Percentiles rank a stretch among this genome's conserved stretches.
Evolutionary conservation across 2,329 filamentous ascomycete genomes (phyloP).

Genomic region (Aspergillus luchuensis): DNA sequence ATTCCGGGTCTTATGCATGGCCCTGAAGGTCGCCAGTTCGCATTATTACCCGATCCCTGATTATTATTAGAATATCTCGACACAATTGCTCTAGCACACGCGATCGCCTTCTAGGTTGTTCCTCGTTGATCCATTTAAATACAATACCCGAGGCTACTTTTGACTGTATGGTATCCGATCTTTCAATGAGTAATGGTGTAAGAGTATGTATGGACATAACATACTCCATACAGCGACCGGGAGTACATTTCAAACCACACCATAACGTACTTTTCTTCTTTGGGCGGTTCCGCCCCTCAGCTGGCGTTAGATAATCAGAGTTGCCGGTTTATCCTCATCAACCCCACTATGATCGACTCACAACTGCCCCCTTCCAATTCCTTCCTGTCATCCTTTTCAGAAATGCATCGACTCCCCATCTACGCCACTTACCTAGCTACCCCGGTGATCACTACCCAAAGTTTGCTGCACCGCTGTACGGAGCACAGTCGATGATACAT

Average conservation of each 20-base stretch:
- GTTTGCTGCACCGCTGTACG: background rate
- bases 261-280: background rate
- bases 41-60: background rate
- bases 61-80: background rate
- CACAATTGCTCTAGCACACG: background rate
- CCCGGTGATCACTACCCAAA: conserved; percentile 4
- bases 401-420: background rate
- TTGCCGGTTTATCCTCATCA: conserved; percentile 10
- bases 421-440: conserved; percentile 5
- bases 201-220: background rate
- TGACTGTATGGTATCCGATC: background rate
- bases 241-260: background rate
- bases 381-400: conserved; percentile 6
- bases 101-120: conserved; percentile 1
- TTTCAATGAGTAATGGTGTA: background rate
- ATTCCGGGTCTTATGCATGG: background rate
- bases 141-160: background rate
- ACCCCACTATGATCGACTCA: conserved; percentile 13
- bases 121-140: background rate
- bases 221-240: background rate
- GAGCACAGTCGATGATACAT: background rate
- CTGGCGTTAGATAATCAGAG: conserved; percentile 3
- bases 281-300: background rate
- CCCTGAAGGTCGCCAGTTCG: background rate
- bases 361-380: background rate